phyloP scores from a whole-genome alignment of 768 basidiomycete species.

The Boletus insuetus region DNA sequence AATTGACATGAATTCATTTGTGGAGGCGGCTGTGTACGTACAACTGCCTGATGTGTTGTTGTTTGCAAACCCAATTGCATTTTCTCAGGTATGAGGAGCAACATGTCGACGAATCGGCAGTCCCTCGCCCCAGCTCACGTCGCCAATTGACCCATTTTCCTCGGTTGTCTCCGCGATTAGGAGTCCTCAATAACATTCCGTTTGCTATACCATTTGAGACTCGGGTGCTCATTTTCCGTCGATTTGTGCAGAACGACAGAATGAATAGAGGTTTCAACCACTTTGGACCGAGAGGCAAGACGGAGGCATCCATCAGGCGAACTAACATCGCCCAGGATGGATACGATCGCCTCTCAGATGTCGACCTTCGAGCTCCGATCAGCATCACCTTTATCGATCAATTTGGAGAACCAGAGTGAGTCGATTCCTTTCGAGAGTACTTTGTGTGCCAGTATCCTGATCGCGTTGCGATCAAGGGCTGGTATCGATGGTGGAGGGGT shows the following conservation, averaged over 20 bases:
- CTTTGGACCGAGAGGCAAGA: slow-evolving; percentile 18
- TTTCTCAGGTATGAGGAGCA: slow-evolving; percentile 61
- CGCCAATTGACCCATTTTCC: slow-evolving; percentile 67
- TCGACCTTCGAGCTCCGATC: slow-evolving; percentile 77
- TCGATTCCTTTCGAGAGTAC: slow-evolving; percentile 5
- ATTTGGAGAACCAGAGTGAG: slow-evolving; percentile 82
- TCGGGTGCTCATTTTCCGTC: slow-evolving; percentile 86
- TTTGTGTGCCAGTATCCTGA: slow-evolving; percentile 2
- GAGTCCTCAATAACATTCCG: slow-evolving; percentile 92
- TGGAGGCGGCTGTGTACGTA: slow-evolving; percentile 81
- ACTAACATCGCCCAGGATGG: slow-evolving; percentile 85
- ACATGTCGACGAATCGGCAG: slow-evolving; percentile 36
- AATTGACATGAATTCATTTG: slow-evolving; percentile 66
- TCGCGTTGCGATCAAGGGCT: slow-evolving; percentile 42
- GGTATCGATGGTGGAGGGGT: slow-evolving; percentile 97
- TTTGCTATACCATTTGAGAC: slow-evolving; percentile 92
- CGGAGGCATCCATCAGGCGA: slow-evolving; percentile 45
- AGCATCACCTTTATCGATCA: slow-evolving; percentile 92
- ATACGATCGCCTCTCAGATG: slow-evolving; percentile 77
- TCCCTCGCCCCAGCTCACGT: slow-evolving; percentile 45
- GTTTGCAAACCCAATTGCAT: background rate
- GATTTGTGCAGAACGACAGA: slow-evolving; percentile 72
- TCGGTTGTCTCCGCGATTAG: slow-evolving; percentile 67
- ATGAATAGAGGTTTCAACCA: slow-evolving; percentile 17
- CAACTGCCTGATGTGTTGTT: background rate